Conservation (phyloP, 306 rosid species). For the Senna siamea region DNA sequence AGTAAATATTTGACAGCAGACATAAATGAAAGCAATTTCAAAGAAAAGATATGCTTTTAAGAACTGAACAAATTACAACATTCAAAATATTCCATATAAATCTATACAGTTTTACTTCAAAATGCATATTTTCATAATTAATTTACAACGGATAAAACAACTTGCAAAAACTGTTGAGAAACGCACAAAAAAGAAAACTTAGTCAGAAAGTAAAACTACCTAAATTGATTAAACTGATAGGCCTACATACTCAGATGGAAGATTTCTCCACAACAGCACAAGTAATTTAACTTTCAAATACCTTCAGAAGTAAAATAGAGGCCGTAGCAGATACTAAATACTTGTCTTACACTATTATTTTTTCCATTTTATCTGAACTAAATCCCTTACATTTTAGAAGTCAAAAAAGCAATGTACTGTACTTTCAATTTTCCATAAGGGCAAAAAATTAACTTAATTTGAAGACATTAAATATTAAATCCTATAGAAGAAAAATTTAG, state of each 20-base stretch:
- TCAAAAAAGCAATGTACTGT: background rate
- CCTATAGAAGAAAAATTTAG: too few relatives aligned
- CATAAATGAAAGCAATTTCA: slow-evolving; percentile 4
- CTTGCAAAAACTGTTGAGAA: background rate
- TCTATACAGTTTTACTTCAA: too few relatives aligned
- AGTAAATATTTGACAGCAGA: background rate
- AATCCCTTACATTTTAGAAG: too few relatives aligned
- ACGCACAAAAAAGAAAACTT: background rate
- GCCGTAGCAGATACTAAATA: background rate
- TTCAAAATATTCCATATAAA: too few relatives aligned
- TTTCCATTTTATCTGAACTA: too few relatives aligned
- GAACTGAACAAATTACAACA: too few relatives aligned
- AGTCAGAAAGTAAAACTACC: background rate
- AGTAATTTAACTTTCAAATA: background rate
- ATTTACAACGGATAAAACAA: background rate
- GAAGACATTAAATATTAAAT: too few relatives aligned
- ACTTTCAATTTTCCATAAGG: background rate
- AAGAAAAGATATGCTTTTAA: too few relatives aligned
- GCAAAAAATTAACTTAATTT: too few relatives aligned
- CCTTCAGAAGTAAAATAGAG: background rate
- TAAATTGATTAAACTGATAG: background rate
- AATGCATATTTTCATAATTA: background rate
- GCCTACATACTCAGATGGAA: background rate
- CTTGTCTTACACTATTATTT: background rate
- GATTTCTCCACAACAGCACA: background rate